Evolutionary conservation across 306 rosid species (phyloP).

Genomic region (Ochetophila trinervis): DNA sequence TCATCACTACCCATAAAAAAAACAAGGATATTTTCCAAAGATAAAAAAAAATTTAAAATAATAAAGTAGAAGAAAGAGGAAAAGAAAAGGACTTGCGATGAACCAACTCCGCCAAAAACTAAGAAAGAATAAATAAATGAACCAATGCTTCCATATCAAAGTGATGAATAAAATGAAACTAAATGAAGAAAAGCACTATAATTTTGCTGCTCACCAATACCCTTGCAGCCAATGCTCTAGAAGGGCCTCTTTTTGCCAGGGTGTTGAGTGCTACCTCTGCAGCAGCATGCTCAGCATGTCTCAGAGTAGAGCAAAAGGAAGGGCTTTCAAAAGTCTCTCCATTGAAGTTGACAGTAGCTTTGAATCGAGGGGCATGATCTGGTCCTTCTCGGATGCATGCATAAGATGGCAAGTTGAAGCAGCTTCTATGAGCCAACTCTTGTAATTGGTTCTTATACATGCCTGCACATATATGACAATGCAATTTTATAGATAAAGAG

Average conservation of each 20-base stretch:
- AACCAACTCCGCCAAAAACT: background rate
- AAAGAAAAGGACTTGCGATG: too few species aligned
- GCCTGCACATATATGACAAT: conserved; percentile 38
- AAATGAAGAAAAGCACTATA: background rate
- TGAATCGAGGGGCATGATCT: conserved; percentile 85
- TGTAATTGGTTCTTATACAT: conserved; percentile 75
- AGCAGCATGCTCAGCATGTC: conserved; percentile 87
- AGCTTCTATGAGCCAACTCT: conserved; percentile 92
- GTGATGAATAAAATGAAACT: background rate
- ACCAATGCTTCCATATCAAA: conserved; percentile 7
- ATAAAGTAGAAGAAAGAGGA: too few species aligned
- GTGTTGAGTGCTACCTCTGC: conserved; percentile 76
- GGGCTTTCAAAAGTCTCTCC: conserved; percentile 89
- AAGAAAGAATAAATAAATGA: background rate
- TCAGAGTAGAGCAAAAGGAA: conserved; percentile 64
- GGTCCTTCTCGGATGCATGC: conserved; percentile 91
- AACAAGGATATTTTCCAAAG: too few species aligned
- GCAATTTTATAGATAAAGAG: background rate
- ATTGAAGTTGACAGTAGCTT: conserved; percentile 76
- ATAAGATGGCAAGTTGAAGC: conserved; percentile 83
- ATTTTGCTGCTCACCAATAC: conserved; percentile 53
- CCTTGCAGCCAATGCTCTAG: conserved; percentile 78
- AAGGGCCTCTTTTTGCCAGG: conserved; percentile 71
- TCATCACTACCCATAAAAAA: too few species aligned
- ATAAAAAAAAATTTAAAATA: too few species aligned